These are phyloP conservation scores for Saccharomyces pastorianus DNA, from an alignment of 1,139 yeast species.

Conservation along the genomic window DNA sequence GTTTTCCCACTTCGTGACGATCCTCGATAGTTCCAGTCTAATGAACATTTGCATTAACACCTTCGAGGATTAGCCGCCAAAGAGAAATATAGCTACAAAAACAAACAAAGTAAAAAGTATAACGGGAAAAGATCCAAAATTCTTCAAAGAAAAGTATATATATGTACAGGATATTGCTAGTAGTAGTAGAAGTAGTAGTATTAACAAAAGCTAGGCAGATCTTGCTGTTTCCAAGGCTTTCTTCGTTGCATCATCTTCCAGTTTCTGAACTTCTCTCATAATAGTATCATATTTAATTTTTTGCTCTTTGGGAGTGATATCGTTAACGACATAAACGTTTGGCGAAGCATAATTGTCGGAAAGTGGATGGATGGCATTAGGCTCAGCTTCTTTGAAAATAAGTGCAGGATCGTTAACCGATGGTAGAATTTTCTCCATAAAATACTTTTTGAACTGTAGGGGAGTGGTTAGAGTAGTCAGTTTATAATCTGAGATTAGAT, in stretches of 20 bases:
- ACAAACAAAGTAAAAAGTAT: background rate
- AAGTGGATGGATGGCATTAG: conserved; percentile 65
- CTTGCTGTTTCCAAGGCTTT: conserved; percentile 32
- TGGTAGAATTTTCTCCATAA: conserved; percentile 37
- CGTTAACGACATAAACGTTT: conserved; percentile 41
- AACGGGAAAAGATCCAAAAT: background rate
- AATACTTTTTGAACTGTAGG: conserved; percentile 39
- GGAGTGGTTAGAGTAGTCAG: conserved; percentile 46
- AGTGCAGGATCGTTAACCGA: conserved; percentile 31
- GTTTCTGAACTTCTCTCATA: conserved; percentile 23
- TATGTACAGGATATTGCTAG: conserved; percentile 3
- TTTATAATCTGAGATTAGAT: conserved; percentile 57
- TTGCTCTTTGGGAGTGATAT: conserved; percentile 35
- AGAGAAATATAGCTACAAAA: background rate
- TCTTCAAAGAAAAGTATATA: background rate
- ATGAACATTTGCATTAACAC: background rate
- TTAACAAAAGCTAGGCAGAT: conserved; percentile 5
- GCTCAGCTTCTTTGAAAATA: conserved; percentile 55
- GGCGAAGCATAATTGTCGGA: conserved; percentile 40
- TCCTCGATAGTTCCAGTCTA: background rate
- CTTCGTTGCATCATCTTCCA: conserved; percentile 35
- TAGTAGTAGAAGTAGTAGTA: background rate
- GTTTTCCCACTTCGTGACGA: background rate
- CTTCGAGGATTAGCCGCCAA: background rate
- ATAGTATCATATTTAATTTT: conserved; percentile 34